Conservation (phyloP, 2,329 filamentous ascomycete genomes). For the Emmonsiellopsis sp. region DNA sequence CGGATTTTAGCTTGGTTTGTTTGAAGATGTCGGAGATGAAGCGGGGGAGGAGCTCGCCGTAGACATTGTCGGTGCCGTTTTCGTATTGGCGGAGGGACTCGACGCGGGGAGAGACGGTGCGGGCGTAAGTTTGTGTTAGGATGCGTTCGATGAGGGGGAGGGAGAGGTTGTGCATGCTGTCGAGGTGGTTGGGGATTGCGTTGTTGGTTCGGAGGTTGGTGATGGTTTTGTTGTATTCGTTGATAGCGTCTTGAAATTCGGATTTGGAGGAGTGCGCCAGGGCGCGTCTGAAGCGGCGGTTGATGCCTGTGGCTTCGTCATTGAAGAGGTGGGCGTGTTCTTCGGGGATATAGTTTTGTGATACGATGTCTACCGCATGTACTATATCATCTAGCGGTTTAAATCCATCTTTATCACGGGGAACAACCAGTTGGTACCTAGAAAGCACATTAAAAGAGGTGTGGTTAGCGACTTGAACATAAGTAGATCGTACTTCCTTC, state of each 20-base stretch:
- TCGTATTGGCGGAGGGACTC: conserved; percentile 77
- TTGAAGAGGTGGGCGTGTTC: conserved; percentile 59
- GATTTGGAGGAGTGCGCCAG: conserved; percentile 56
- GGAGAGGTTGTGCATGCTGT: conserved; percentile 58
- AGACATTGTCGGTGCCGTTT: conserved; percentile 85
- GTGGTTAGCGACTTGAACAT: conserved; percentile 1
- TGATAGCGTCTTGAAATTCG: conserved; percentile 63
- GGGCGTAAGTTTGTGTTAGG: conserved; percentile 78
- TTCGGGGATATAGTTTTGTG: conserved; percentile 67
- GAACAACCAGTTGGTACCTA: conserved; percentile 65
- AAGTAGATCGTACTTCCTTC: neutral
- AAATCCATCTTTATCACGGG: conserved; percentile 69
- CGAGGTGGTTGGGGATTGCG: conserved; percentile 62
- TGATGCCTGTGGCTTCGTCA: conserved; percentile 63
- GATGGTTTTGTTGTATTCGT: conserved; percentile 68
- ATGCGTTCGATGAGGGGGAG: conserved; percentile 69
- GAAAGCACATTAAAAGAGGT: neutral
- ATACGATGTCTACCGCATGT: conserved; percentile 58
- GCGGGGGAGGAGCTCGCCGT: conserved; percentile 79
- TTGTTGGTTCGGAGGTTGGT: conserved; percentile 57
- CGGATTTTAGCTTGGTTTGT: conserved; percentile 66
- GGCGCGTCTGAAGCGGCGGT: conserved; percentile 67
- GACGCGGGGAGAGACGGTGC: conserved; percentile 82
- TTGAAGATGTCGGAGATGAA: conserved; percentile 78
- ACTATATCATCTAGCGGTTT: conserved; percentile 58